Percentiles rank a stretch among this genome's conserved stretches.
Conservation (phyloP, 192 early-diverging fungal genomes). For the Gamsiella multidivaricata region DNA sequence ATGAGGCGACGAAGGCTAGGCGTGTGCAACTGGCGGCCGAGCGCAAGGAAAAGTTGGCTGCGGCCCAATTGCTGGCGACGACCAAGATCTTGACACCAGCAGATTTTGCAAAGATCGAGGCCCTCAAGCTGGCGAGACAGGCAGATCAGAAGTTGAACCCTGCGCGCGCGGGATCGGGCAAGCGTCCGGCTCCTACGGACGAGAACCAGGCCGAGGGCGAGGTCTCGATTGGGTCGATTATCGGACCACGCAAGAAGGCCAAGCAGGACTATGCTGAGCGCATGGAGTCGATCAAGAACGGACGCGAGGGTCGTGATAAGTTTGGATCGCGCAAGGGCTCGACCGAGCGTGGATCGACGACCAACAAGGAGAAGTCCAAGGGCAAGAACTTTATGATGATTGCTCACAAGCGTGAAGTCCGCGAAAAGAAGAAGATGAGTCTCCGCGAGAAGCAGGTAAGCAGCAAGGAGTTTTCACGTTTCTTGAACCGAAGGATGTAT, state of each 20-base stretch:
- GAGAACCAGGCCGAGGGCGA: slow-evolving; percentile 37
- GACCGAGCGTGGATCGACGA: slow-evolving; percentile 77
- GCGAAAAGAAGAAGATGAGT: slow-evolving; percentile 78
- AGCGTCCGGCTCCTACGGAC: slow-evolving; percentile 46
- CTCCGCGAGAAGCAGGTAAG: slow-evolving; percentile 78
- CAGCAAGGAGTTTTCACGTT: not conserved
- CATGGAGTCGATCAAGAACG: slow-evolving; percentile 85
- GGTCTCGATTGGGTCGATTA: slow-evolving; percentile 57
- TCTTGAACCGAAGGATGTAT: too few species aligned
- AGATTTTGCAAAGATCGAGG: slow-evolving; percentile 89
- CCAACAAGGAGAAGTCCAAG: slow-evolving; percentile 94
- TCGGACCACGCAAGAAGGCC: slow-evolving; percentile 76
- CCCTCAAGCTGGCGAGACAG: slow-evolving; percentile 76
- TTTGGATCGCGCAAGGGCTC: slow-evolving; percentile 91
- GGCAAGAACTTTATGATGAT: slow-evolving; percentile 97
- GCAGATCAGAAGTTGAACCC: slow-evolving; percentile 60
- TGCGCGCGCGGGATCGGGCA: slow-evolving; percentile 31
- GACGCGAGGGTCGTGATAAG: slow-evolving; percentile 92
- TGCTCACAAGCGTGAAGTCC: slow-evolving; percentile 87
- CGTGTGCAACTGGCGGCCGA: slow-evolving; percentile 50
- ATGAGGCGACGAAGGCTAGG: slow-evolving; percentile 55
- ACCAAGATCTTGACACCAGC: slow-evolving; percentile 87
- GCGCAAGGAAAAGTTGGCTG: slow-evolving; percentile 61
- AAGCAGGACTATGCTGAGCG: slow-evolving; percentile 95
- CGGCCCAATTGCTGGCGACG: slow-evolving; percentile 57